phyloP scores from a whole-genome alignment of 2,329 filamentous ascomycete genomes.

The Moelleriella libera region DNA sequence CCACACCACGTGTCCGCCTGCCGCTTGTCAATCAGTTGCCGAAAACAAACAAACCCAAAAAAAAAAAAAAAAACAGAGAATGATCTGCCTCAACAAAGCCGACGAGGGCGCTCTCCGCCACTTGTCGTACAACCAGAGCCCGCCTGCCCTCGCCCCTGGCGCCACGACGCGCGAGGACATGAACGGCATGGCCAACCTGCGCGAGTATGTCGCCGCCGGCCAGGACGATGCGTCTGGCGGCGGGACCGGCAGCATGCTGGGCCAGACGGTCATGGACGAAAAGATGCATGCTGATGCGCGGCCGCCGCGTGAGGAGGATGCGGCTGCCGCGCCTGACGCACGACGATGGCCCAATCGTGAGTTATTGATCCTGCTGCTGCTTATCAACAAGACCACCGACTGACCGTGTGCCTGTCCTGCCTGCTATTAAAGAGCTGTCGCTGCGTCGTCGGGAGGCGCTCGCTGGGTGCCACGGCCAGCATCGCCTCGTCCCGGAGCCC shows the following conservation, averaged over 20 bases:
- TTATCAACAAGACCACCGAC: too few relatives aligned
- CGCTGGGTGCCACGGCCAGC: too few relatives aligned
- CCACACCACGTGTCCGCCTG: too few relatives aligned
- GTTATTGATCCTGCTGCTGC: conserved; percentile 2
- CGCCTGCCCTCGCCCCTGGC: conserved; percentile 30
- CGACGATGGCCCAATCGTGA: neutral
- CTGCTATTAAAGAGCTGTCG: too few relatives aligned
- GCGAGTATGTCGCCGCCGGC: conserved; percentile 23
- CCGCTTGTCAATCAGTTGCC: too few relatives aligned
- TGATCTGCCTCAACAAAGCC: conserved; percentile 42
- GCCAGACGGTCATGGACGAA: conserved; percentile 10
- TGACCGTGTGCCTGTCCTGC: too few relatives aligned
- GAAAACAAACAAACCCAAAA: neutral
- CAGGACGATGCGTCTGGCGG: conserved; percentile 17
- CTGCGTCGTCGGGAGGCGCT: too few relatives aligned
- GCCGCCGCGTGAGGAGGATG: neutral
- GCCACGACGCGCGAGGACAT: conserved; percentile 40
- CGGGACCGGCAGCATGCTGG: conserved; percentile 8
- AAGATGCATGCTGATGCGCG: conserved; percentile 8
- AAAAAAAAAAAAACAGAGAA: conserved; percentile 8
- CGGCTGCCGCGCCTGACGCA: conserved; percentile 1
- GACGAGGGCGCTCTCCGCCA: conserved; percentile 33
- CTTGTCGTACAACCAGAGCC: conserved; percentile 39
- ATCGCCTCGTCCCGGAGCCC: too few relatives aligned
- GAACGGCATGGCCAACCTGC: conserved; percentile 38